Conservation (phyloP, 2,329 filamentous ascomycete genomes). For the Microsporum audouinii region DNA sequence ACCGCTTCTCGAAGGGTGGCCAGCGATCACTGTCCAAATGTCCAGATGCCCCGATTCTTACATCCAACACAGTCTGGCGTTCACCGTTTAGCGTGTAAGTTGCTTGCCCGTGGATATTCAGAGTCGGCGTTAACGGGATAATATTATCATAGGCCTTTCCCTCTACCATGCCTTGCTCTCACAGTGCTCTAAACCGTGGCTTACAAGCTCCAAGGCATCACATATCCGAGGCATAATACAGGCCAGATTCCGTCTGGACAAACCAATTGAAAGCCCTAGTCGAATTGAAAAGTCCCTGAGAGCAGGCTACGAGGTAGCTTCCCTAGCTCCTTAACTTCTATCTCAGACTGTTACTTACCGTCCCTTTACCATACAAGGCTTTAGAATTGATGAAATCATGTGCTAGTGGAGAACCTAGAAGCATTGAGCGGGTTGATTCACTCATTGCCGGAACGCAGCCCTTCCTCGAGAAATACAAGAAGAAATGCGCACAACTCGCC, state of each 20-base stretch:
- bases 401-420: conserved; percentile 20
- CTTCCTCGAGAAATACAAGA: conserved; percentile 14
- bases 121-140: background rate
- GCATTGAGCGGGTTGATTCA: conserved; percentile 18
- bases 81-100: conserved; percentile 37
- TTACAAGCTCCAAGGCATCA: conserved; percentile 15
- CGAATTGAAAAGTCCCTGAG: conserved; percentile 29
- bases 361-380: conserved; percentile 18
- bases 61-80: conserved; percentile 26
- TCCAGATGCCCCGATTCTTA: conserved; percentile 29
- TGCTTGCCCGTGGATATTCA: background rate
- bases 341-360: background rate
- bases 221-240: conserved; percentile 24
- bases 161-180: conserved; percentile 37
- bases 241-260: conserved; percentile 30
- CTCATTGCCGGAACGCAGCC: conserved; percentile 21
- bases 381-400: conserved; percentile 29
- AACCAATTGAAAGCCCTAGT: conserved; percentile 28
- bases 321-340: background rate
- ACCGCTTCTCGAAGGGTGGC: background rate
- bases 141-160: conserved; percentile 27
- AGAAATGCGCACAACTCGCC: background rate
- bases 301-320: conserved; percentile 32
- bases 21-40: background rate
- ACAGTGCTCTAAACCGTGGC: conserved; percentile 28